Conservation (phyloP, 768 basidiomycete genomes). For the Suillus decipiens region DNA sequence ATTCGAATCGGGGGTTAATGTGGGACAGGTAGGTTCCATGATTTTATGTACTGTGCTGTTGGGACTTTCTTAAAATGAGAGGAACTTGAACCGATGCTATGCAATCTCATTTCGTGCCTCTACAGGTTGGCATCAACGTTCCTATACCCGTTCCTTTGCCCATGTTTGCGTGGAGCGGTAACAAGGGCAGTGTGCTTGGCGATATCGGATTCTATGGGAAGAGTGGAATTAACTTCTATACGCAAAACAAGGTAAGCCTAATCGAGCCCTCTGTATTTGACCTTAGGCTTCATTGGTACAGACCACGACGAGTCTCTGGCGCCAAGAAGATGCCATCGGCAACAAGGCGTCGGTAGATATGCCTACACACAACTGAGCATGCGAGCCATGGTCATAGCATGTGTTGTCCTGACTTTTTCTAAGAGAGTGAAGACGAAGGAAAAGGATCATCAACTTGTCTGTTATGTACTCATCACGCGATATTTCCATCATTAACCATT, state of each 20-base stretch:
- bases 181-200: slow-evolving; percentile 84
- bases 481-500: background rate
- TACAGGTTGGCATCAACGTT: slow-evolving; percentile 81
- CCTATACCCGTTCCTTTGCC: slow-evolving; percentile 90
- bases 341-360: slow-evolving; percentile 83
- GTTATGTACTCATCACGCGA: background rate
- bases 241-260: slow-evolving; percentile 77
- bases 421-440: background rate
- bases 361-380: slow-evolving; percentile 48
- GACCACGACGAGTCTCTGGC: slow-evolving; percentile 95
- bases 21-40: slow-evolving; percentile 55
- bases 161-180: slow-evolving; percentile 97
- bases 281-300: slow-evolving; percentile 28
- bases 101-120: background rate
- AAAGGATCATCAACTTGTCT: background rate
- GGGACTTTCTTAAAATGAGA: background rate
- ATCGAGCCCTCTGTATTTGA: background rate
- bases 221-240: slow-evolving; percentile 93
- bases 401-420: background rate
- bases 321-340: slow-evolving; percentile 78
- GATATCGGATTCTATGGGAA: slow-evolving; percentile 93
- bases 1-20: slow-evolving; percentile 86
- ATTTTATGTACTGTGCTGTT: background rate
- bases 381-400: background rate
- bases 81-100: background rate